Evolutionary conservation across 805 yeast species (phyloP).

Genomic region (Metschnikowia rubicola): DNA sequence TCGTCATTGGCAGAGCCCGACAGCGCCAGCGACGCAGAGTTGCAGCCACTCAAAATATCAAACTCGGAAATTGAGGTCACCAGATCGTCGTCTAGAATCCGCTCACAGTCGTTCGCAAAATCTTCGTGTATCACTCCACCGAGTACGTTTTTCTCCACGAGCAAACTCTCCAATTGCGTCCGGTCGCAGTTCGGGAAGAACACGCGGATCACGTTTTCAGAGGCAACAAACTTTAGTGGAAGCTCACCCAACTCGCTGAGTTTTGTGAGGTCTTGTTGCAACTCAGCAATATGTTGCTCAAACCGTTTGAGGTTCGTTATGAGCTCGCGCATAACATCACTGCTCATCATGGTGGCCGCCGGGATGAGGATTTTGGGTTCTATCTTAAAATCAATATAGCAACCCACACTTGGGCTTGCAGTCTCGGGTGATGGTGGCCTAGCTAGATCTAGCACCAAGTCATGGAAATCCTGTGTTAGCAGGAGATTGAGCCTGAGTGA

Average conservation of each 20-base stretch:
- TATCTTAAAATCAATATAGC: slow-evolving; percentile 36
- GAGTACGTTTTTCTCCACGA: slow-evolving; percentile 57
- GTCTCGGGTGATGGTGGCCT: slow-evolving; percentile 11
- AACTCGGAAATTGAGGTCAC: slow-evolving; percentile 15
- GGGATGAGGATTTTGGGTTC: slow-evolving; percentile 30
- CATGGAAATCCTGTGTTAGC: slow-evolving; percentile 24
- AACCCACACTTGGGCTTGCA: slow-evolving; percentile 17
- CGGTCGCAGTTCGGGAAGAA: slow-evolving; percentile 72
- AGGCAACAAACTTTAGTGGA: slow-evolving; percentile 49
- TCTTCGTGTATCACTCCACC: slow-evolving; percentile 51
- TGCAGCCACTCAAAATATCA: slow-evolving; percentile 19
- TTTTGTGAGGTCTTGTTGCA: slow-evolving; percentile 40
- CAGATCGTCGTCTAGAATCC: slow-evolving; percentile 7
- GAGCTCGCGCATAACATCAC: slow-evolving; percentile 27
- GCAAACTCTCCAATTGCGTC: slow-evolving; percentile 50
- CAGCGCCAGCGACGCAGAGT: slow-evolving; percentile 15
- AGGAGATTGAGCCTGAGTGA: slow-evolving; percentile 28
- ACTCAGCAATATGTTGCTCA: slow-evolving; percentile 39
- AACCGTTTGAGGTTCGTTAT: slow-evolving; percentile 21
- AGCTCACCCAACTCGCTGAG: slow-evolving; percentile 63
- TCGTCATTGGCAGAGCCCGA: slow-evolving; percentile 10
- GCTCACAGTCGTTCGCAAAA: slow-evolving; percentile 4
- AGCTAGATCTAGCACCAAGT: slow-evolving; percentile 16
- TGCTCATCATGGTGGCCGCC: slow-evolving; percentile 28
- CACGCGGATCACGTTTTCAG: slow-evolving; percentile 41